phyloP scores from a whole-genome alignment of 352 stramenopile genomes.

The Phytophthora ramorum region DNA sequence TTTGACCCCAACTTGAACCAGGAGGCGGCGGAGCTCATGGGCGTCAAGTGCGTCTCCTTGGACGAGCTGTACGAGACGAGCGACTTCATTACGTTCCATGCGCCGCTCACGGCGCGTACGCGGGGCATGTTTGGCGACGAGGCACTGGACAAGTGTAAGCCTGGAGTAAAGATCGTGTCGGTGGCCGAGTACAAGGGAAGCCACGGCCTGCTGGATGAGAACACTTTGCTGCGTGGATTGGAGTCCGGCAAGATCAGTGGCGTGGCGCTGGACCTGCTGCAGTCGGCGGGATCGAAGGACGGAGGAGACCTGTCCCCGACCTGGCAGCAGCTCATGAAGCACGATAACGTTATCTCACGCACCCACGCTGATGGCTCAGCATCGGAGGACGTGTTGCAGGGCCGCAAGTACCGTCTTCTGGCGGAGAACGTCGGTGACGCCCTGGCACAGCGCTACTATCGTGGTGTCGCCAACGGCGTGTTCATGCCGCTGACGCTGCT shows the following conservation, averaged over 20 bases:
- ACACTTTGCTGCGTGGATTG: slow-evolving; percentile 73
- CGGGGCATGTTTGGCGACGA: slow-evolving; percentile 88
- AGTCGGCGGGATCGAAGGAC: slow-evolving; percentile 28
- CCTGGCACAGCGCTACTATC: slow-evolving; percentile 72
- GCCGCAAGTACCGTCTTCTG: slow-evolving; percentile 77
- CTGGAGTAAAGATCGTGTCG: slow-evolving; percentile 90
- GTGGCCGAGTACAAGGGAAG: slow-evolving; percentile 77
- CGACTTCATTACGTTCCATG: slow-evolving; percentile 96
- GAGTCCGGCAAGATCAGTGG: slow-evolving; percentile 84
- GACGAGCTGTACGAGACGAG: slow-evolving; percentile 70
- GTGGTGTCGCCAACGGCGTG: slow-evolving; percentile 82
- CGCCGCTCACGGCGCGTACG: slow-evolving; percentile 93
- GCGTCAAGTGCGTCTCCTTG: slow-evolving; percentile 68
- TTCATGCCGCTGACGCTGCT: slow-evolving; percentile 83
- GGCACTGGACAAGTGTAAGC: slow-evolving; percentile 90
- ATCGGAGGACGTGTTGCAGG: slow-evolving; percentile 78
- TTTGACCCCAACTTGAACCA: slow-evolving; percentile 83
- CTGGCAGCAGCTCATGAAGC: slow-evolving; percentile 79
- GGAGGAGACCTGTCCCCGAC: slow-evolving; percentile 36
- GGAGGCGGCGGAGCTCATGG: slow-evolving; percentile 64
- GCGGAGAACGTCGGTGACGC: slow-evolving; percentile 83
- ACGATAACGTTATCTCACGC: slow-evolving; percentile 89
- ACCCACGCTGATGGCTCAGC: slow-evolving; percentile 91
- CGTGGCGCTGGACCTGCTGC: slow-evolving; percentile 83
- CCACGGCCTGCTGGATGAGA: slow-evolving; percentile 83